These are phyloP conservation scores for Candida nitratophila DNA, from an alignment of 805 yeast species.

Conservation along the genomic window DNA sequence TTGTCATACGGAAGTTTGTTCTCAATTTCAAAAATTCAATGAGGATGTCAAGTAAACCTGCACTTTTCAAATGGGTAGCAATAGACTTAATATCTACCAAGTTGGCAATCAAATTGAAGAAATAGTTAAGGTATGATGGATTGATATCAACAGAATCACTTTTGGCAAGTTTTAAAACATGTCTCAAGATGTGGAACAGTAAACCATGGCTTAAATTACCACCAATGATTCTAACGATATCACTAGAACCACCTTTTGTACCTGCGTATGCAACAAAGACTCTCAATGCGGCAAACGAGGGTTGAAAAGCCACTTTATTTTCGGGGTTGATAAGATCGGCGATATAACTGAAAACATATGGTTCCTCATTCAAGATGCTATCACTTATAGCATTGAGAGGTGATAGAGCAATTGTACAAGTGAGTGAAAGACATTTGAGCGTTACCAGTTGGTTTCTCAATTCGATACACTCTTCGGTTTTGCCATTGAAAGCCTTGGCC, in stretches of 20 bases:
- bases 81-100: constrained; percentile 50
- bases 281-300: constrained; percentile 54
- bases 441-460: constrained; percentile 54
- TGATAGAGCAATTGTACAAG: constrained; percentile 52
- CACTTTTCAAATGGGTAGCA: constrained; percentile 53
- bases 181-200: constrained; percentile 63
- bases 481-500: constrained; percentile 64
- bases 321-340: constrained; percentile 72
- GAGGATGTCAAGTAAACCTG: constrained; percentile 67
- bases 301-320: constrained; percentile 40
- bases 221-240: constrained; percentile 67
- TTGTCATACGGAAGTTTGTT: constrained; percentile 45
- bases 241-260: constrained; percentile 66
- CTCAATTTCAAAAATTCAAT: constrained; percentile 51
- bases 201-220: constrained; percentile 86
- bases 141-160: constrained; percentile 20
- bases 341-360: constrained; percentile 59
- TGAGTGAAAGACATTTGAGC: constrained; percentile 61
- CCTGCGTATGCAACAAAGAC: constrained; percentile 65
- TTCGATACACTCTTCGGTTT: constrained; percentile 43
- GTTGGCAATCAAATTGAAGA: constrained; percentile 56
- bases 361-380: constrained; percentile 63
- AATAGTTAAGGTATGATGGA: constrained; percentile 27
- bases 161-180: constrained; percentile 45
- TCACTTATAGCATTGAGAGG: constrained; percentile 55